Evolutionary conservation across 305 asterid genomes (phyloP).

Genomic region (Rubia occidens): DNA sequence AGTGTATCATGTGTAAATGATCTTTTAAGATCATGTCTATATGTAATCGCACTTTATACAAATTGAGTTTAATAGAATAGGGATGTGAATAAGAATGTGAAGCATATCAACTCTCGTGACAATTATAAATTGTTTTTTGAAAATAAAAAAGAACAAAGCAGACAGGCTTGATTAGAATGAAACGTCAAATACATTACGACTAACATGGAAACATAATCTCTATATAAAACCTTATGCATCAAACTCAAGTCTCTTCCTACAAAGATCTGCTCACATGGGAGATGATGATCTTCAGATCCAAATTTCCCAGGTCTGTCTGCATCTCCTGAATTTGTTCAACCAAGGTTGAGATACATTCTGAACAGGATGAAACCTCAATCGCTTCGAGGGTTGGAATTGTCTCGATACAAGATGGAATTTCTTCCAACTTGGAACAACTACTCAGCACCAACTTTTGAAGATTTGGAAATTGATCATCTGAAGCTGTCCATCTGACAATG

Average conservation of each 20-base stretch:
- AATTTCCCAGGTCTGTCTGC: slow-evolving; percentile 7
- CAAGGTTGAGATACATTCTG: background rate
- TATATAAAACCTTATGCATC: background rate
- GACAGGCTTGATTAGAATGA: no score
- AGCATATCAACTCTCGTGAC: no score
- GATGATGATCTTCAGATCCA: background rate
- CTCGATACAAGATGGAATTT: slow-evolving; percentile 2
- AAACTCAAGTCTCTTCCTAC: background rate
- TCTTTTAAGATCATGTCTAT: no score
- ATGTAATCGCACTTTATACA: no score
- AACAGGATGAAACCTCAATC: slow-evolving; percentile 1
- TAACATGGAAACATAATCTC: background rate
- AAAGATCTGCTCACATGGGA: background rate
- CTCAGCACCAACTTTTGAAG: slow-evolving; percentile 3
- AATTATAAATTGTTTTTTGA: no score
- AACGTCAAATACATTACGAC: no score
- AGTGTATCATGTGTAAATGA: no score
- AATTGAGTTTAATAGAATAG: no score
- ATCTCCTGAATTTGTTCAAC: slow-evolving; percentile 1
- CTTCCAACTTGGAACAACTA: background rate
- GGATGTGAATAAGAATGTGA: no score
- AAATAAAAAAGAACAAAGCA: background rate
- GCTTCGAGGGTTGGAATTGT: background rate
- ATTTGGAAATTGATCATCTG: background rate
- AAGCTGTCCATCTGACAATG: slow-evolving; percentile 9